Evolutionary conservation across 805 yeast species (phyloP), one percentile per base, ranked within the genome.

Genomic region (Nadsonia fulvescens): DNA sequence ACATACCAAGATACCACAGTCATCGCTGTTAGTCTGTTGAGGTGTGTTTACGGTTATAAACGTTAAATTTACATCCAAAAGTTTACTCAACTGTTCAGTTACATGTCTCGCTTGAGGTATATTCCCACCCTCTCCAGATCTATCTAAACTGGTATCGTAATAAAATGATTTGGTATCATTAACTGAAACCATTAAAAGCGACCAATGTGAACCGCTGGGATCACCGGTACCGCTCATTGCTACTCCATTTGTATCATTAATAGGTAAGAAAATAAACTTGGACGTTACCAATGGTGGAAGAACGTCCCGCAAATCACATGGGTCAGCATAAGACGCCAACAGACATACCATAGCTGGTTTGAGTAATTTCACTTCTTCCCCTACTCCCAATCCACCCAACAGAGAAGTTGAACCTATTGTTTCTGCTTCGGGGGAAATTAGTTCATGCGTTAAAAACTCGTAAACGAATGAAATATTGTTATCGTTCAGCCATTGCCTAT

Each of bases 201-300:
- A 68, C 89, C 91, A 76, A 47, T 77, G 89, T 23, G 68, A 69
- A 1, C 86, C 89, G 10, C 71, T 70, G 1, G 51, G 49, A 24
- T 61, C 72, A n/a, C n/a, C n/a, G n/a, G n/a, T n/a, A n/a, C n/a
- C n/a, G n/a, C n/a, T n/a, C n/a, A n/a, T n/a, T 21, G 24, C 30
- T 16, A 67, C 51, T 29, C 69, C 73, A 23, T 61, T 72, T 32
- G 65, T 68, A 40, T 66, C 74, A 43, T 73, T 76, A 15, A 74
- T 53, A 1, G 86, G 89, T 20, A 74, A 43, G 34, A 77, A 74
- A 1, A 76, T 54, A 36, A 69, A 64, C 8, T 53, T 47, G 2
- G 66, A 50, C 1, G 47, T 36, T 8, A 53, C 54, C 4, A 66
- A 31, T 0, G 53, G 43, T 0, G 73, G 72, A 14, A 66, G 38